These are phyloP conservation scores for Irpex sp. DNA, from an alignment of 1,284 basidiomycete genomes.

Conservation along the genomic window DNA sequence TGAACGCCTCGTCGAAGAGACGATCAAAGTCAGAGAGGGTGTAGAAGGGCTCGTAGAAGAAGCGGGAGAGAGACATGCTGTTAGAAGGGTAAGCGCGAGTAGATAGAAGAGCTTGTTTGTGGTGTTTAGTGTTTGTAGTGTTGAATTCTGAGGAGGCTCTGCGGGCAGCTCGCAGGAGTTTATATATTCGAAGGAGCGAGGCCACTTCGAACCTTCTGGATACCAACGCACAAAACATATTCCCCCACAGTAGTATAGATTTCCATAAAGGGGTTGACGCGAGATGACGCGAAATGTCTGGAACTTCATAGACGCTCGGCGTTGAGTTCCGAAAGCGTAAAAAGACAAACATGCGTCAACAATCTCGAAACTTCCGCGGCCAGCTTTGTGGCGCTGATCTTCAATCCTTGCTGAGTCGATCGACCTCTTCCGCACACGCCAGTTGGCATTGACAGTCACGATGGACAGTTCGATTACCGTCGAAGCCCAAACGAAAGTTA, in stretches of 20 bases:
- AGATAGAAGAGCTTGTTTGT: slow-evolving; percentile 1
- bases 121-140: neutral
- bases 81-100: neutral
- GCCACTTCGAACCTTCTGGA: slow-evolving; percentile 8
- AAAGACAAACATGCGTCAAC: slow-evolving; percentile 2
- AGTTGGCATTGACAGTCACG: too few species aligned
- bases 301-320: slow-evolving; percentile 3
- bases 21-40: slow-evolving; percentile 51
- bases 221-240: neutral
- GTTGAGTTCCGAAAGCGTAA: slow-evolving; percentile 5
- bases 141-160: neutral
- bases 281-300: slow-evolving; percentile 2
- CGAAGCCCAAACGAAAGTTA: neutral
- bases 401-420: neutral
- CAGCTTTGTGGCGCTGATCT: slow-evolving; percentile 10
- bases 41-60: slow-evolving; percentile 57
- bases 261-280: neutral
- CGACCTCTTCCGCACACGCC: neutral
- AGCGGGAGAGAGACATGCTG: slow-evolving; percentile 34
- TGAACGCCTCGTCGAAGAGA: slow-evolving; percentile 56
- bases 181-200: neutral
- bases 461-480: neutral
- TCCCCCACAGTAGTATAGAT: neutral
- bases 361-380: neutral
- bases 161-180: neutral